A percentile compares a stretch with the other conserved stretches of the same genome.
These are phyloP conservation scores for Aspergillus sparsus DNA, from an alignment of 495 filamentous ascomycete genomes.

Conservation along the genomic window DNA sequence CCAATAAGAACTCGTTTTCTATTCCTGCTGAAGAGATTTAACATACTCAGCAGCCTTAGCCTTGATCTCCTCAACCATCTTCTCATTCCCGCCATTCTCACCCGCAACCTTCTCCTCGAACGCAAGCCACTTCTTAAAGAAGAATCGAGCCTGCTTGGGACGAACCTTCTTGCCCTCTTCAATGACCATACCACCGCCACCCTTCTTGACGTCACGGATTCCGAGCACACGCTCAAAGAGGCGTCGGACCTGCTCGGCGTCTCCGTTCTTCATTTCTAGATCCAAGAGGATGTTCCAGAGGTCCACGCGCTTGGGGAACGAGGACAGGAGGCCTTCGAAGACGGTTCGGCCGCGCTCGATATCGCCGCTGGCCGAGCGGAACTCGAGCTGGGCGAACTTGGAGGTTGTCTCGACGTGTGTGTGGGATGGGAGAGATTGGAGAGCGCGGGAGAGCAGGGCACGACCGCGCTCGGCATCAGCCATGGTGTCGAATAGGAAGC, in stretches of 20 bases:
- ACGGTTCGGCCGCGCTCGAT: conserved; percentile 91
- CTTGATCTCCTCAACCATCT: conserved; percentile 70
- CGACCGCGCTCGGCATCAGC: conserved; percentile 72
- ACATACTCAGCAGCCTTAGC: conserved; percentile 72
- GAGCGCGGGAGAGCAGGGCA: conserved; percentile 78
- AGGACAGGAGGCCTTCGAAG: conserved; percentile 82
- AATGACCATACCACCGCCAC: conserved; percentile 33
- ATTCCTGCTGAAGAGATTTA: conserved; percentile 53
- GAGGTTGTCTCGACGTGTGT: conserved; percentile 75
- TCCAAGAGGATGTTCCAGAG: conserved; percentile 91
- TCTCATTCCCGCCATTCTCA: conserved; percentile 59
- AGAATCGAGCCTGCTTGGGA: conserved; percentile 70
- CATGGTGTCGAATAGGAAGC: conserved; percentile 76
- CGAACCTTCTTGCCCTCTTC: conserved; percentile 56
- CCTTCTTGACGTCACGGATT: conserved; percentile 56
- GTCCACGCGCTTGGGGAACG: conserved; percentile 85
- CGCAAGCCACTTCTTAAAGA: conserved; percentile 81
- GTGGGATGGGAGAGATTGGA: conserved; percentile 73
- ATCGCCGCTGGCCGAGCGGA: conserved; percentile 78
- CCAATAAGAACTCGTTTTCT: background rate
- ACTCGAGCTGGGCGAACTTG: conserved; percentile 90
- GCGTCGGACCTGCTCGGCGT: conserved; percentile 65
- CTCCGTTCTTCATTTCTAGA: conserved; percentile 71
- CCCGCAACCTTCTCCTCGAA: conserved; percentile 67
- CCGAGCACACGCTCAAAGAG: conserved; percentile 77